Evolutionary conservation across 1,139 yeast genomes (phyloP).

Genomic region (Yamadazyma membranifaciens): DNA sequence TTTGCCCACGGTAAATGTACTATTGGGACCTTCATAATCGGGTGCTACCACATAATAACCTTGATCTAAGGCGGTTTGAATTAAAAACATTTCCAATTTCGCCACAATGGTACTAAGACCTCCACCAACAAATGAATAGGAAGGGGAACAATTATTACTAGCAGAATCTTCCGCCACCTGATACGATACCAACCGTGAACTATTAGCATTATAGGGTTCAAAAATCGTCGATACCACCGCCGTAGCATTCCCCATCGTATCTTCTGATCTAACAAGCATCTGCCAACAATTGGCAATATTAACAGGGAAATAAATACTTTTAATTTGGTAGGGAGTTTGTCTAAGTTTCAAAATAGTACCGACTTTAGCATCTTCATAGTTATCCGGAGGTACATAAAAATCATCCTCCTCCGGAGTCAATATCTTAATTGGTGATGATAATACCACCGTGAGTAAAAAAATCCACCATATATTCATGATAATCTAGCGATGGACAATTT

Average conservation of each 20-base stretch:
- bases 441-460: constrained; percentile 6
- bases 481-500: no score
- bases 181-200: constrained; percentile 27
- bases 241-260: constrained; percentile 29
- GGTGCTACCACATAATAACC: constrained; percentile 35
- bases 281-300: constrained; percentile 28
- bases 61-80: constrained; percentile 22
- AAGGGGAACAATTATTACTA: constrained; percentile 28
- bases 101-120: constrained; percentile 16
- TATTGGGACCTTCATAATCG: constrained; percentile 32
- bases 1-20: constrained; percentile 29
- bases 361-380: constrained; percentile 20
- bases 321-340: constrained; percentile 21
- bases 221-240: constrained; percentile 32
- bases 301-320: constrained; percentile 14
- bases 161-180: constrained; percentile 37
- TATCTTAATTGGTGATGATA: constrained; percentile 10
- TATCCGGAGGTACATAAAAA: constrained; percentile 27
- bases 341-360: constrained; percentile 29
- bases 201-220: constrained; percentile 30
- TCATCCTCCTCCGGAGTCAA: constrained; percentile 23
- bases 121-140: constrained; percentile 26
- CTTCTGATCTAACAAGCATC: constrained; percentile 32
- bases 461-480: constrained; percentile 5
- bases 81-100: constrained; percentile 25